Evolutionary conservation across 495 filamentous ascomycete species (phyloP), one percentile per base, ranked within the genome.

Genomic region (Aspergillus bridgeri): DNA sequence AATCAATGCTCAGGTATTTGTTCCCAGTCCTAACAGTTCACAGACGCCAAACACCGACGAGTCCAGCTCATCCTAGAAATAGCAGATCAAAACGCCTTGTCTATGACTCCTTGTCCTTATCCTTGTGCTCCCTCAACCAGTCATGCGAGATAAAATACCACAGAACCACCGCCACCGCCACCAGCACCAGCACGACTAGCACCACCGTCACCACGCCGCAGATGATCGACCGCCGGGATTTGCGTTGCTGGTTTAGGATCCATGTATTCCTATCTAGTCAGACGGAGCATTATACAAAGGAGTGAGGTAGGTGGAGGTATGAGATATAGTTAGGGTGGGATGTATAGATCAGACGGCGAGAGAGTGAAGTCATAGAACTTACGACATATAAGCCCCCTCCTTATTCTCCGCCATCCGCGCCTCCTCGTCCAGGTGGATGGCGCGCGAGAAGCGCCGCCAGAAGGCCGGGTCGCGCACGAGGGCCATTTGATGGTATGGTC

Each of bases 381-480:
- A 58, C 64, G 61, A 58, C n/a, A 60, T 19, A 54, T 60, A 56
- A 23, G 46, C 7, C 56, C 69, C 42, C 56, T 60, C 51, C 23
- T 63, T 21, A 11, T 60, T 50, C 42, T 58, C 9, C 18, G 56
- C 17, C 42, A 55, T 38, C 38, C 60, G 69, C 17, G 71, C 63
- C 56, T 73, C 67, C 58, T 78, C 76, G 45, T 79, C 71, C 21
- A 69, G 66, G 56, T 86, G 83, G 6, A 85, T 78, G 44, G 84
- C 84, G n/a, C 70, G 64, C 47, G 78, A 81, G 75, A 87, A 86
- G 53, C 83, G 77, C 19, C 75, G 76, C 85, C 84, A 87, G 68
- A 88, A 88, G 43, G 66, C 72, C 17, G 85, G 84, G 60, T 88
- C 85, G 24, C 78, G 75, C 51, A 83, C 76, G 13, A 78, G 69